These are phyloP conservation scores for Phaseolus coccineus DNA, from an alignment of 331 rosid genomes.

Conservation along the genomic window DNA sequence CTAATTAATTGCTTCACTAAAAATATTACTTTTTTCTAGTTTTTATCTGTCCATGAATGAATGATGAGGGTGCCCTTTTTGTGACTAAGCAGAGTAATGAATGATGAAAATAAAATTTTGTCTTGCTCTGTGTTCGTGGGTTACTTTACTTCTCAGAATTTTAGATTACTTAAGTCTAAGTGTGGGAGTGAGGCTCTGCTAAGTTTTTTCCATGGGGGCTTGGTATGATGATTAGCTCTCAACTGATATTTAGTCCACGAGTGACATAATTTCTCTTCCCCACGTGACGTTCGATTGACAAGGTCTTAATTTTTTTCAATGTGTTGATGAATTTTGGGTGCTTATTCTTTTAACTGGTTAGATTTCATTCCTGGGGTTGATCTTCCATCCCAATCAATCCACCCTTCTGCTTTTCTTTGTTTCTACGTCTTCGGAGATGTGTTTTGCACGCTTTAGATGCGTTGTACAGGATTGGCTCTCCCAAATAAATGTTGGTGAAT, in stretches of 20 bases:
- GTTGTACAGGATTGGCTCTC: slow-evolving; percentile 36
- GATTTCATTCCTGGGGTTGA: slow-evolving; percentile 44
- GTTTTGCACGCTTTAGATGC: slow-evolving; percentile 45
- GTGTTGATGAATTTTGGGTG: slow-evolving; percentile 44
- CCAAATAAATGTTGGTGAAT: slow-evolving; percentile 36
- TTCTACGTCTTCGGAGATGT: slow-evolving; percentile 37
- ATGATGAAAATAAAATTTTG: slow-evolving; percentile 24
- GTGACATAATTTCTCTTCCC: slow-evolving; percentile 28
- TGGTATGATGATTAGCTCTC: slow-evolving; percentile 2
- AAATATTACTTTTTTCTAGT: not conserved
- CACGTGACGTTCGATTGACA: slow-evolving; percentile 42
- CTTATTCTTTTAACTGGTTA: slow-evolving; percentile 42
- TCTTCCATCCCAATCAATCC: slow-evolving; percentile 35
- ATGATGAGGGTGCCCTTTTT: slow-evolving; percentile 38
- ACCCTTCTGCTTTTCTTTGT: slow-evolving; percentile 15
- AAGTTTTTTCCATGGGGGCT: slow-evolving; percentile 16
- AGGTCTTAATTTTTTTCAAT: slow-evolving; percentile 25
- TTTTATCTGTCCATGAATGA: slow-evolving; percentile 15
- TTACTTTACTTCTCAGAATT: slow-evolving; percentile 24
- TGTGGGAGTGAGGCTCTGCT: not conserved
- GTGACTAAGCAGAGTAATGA: slow-evolving; percentile 3
- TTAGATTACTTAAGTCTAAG: slow-evolving; percentile 4
- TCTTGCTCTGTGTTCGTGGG: slow-evolving; percentile 31
- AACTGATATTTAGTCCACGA: slow-evolving; percentile 2
- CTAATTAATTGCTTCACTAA: slow-evolving; percentile 18